Evolutionary conservation across 768 basidiomycete species (phyloP).

Genomic region (Boletus tylopilopsis): DNA sequence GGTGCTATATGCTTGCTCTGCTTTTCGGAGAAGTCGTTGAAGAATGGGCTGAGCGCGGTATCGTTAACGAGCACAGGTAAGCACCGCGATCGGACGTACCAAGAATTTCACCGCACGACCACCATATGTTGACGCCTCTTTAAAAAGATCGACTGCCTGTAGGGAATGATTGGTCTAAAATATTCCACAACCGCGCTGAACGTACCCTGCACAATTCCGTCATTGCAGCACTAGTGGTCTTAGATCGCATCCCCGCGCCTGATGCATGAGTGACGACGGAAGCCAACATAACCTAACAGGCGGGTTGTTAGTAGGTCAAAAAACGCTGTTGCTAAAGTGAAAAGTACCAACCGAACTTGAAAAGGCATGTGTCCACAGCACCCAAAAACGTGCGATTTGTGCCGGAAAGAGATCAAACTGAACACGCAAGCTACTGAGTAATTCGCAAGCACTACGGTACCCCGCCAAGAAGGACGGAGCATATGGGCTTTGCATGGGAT

Average conservation of each 20-base stretch:
- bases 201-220: constrained; percentile 48
- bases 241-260: constrained; percentile 42
- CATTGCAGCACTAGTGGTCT: constrained; percentile 68
- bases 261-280: constrained; percentile 72
- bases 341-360: constrained; percentile 50
- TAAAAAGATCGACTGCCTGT: constrained; percentile 60
- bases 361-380: constrained; percentile 70
- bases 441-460: constrained; percentile 61
- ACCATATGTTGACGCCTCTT: constrained; percentile 55
- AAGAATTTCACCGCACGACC: constrained; percentile 70
- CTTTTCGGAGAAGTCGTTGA: constrained; percentile 57
- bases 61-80: constrained; percentile 2
- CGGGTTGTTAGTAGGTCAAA: constrained; percentile 1
- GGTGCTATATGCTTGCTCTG: constrained; percentile 47
- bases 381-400: constrained; percentile 65
- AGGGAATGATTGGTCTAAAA: neutral
- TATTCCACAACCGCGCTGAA: neutral
- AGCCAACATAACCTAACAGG: constrained; percentile 63
- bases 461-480: constrained; percentile 67
- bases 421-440: constrained; percentile 45
- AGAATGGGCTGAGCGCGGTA: constrained; percentile 54
- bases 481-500: constrained; percentile 67
- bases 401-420: constrained; percentile 51
- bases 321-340: neutral
- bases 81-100: constrained; percentile 35